Evolutionary conservation across 1,284 basidiomycete species (phyloP), one percentile per base, ranked within the genome.

Genomic region (Cryptococcus sp.): DNA sequence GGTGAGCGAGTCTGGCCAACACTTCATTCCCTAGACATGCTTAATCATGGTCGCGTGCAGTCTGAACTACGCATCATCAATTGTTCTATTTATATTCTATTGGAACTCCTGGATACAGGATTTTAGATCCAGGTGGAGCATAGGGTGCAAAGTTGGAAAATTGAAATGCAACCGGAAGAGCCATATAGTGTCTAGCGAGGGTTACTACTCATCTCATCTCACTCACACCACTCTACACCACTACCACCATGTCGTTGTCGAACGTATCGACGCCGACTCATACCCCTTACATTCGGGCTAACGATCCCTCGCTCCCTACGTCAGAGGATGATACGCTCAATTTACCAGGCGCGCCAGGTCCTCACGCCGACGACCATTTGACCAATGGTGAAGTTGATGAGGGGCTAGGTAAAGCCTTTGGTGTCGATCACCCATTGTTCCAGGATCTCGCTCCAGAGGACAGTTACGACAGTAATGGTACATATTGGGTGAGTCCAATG

Each of bases 381-480:
- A 46, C 46, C 44, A 22, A 44, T 16, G 18, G 31, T 11, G 48
- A 56, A 22, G 40, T 45, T 25, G 40, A 49, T 16, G 45, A 52
- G 37, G 32, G 39, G 21, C 23, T 43, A 24, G 46, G 42, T 25
- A 45, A 43, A 40, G 23, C 42, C 21, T 55, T 59, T 36, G 43
- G 48, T n/a, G 49, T 48, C 11, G 57, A 52, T 22, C 73, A 75
- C 55, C 73, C 72, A 9, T 55, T 75, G n/a, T 75, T 67, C 61
- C 40, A 69, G 24, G 72, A 74, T 55, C 61, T 75, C 31, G 70
- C 68, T 11, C 73, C 73, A 5, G 58, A 63, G 11, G 72, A 75
- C 60, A 69, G 65, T 18, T 74, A 72, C 57, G 52, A 55, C 34
- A 39, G 48, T 13, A 55, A 73, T 36, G 72, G 72, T 41, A 57